Percentiles rank a stretch among this genome's conserved stretches.
Conservation (phyloP, 306 rosid species). For the Fagus sylvatica region DNA sequence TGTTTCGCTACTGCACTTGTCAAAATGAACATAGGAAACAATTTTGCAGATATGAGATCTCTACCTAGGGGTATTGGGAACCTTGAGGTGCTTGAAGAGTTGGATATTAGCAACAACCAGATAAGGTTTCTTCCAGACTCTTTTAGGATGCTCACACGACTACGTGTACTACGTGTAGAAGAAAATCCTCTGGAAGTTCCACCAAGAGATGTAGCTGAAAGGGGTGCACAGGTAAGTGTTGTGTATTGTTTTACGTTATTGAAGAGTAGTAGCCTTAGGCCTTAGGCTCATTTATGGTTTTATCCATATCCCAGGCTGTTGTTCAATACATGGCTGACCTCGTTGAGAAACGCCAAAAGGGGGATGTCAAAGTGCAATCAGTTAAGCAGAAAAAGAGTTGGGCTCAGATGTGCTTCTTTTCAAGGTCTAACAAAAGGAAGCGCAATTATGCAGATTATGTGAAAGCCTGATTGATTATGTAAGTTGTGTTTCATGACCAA, state of each 20-base stretch:
- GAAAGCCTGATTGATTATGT: slow-evolving; percentile 55
- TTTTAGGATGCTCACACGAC: slow-evolving; percentile 60
- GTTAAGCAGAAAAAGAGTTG: slow-evolving; percentile 71
- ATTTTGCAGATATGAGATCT: slow-evolving; percentile 74
- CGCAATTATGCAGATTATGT: slow-evolving; percentile 50
- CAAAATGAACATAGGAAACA: slow-evolving; percentile 82
- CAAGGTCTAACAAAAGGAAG: slow-evolving; percentile 75
- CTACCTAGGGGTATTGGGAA: slow-evolving; percentile 86
- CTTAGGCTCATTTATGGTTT: slow-evolving; percentile 20
- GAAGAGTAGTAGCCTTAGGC: neutral
- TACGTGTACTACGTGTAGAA: slow-evolving; percentile 66
- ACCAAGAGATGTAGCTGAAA: slow-evolving; percentile 69
- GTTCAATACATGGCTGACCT: slow-evolving; percentile 79
- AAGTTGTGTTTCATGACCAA: slow-evolving; percentile 35
- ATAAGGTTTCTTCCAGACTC: slow-evolving; percentile 79
- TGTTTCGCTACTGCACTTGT: slow-evolving; percentile 82
- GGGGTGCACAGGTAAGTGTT: slow-evolving; percentile 75
- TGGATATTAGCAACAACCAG: slow-evolving; percentile 89
- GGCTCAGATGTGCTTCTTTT: slow-evolving; percentile 72
- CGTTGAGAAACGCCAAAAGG: slow-evolving; percentile 55
- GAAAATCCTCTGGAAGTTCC: slow-evolving; percentile 94
- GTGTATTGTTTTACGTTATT: slow-evolving; percentile 11
- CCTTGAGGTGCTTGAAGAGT: slow-evolving; percentile 86
- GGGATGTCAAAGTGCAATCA: slow-evolving; percentile 51
- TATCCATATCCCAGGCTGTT: slow-evolving; percentile 68